Evolutionary conservation across 805 yeast species (phyloP).

Genomic region (Ogataea glucozyma): DNA sequence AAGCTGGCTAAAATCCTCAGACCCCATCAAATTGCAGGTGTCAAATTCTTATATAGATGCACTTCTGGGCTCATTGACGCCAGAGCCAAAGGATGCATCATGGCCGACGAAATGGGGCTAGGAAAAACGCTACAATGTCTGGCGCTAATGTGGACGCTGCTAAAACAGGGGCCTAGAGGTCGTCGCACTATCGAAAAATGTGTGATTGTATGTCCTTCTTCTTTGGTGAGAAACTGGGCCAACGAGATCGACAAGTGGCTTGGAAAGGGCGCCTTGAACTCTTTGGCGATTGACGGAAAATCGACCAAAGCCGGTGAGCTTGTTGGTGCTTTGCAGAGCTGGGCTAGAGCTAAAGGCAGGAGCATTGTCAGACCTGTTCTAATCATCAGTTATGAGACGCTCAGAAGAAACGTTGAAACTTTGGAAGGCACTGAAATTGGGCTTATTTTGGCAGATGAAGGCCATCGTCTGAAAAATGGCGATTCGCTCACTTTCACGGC

Average conservation of each 20-base stretch:
- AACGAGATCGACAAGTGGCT: conserved; percentile 94
- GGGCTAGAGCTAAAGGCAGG: conserved; percentile 90
- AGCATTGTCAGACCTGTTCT: conserved; percentile 89
- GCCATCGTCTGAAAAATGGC: conserved; percentile 82
- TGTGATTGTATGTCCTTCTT: conserved; percentile 92
- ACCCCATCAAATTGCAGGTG: conserved; percentile 97
- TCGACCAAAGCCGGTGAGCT: conserved; percentile 70
- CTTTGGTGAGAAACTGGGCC: conserved; percentile 95
- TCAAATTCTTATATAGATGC: conserved; percentile 84
- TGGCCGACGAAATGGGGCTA: conserved; percentile 98
- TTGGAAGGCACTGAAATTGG: conserved; percentile 81
- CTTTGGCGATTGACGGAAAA: conserved; percentile 92
- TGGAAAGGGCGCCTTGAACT: conserved; percentile 86
- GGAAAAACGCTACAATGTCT: conserved; percentile 92
- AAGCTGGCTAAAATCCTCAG: conserved; percentile 76
- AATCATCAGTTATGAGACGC: conserved; percentile 91
- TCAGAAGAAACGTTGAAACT: conserved; percentile 79
- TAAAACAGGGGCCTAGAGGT: conserved; percentile 86
- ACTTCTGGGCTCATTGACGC: conserved; percentile 84
- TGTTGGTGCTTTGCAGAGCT: conserved; percentile 63
- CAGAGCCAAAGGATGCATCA: conserved; percentile 90
- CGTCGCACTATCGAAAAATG: conserved; percentile 83
- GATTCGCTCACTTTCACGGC: conserved; percentile 91
- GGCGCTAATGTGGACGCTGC: conserved; percentile 87
- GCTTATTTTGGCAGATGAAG: conserved; percentile 81